Percentiles rank a stretch among this genome's conserved stretches.
Conservation (phyloP, 805 yeast species). For the Candida nonsorbophila region DNA sequence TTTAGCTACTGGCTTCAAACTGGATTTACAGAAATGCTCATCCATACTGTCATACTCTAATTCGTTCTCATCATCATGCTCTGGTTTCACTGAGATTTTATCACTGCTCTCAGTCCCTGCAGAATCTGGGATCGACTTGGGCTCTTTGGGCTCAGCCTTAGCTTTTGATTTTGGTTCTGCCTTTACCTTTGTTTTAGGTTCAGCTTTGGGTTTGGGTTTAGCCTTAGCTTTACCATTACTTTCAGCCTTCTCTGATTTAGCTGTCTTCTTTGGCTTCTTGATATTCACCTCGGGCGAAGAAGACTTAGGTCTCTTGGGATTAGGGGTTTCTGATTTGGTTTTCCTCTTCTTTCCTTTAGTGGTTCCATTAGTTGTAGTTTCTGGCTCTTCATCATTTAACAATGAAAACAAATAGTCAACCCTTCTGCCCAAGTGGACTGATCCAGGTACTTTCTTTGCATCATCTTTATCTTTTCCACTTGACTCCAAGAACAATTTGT, state of each 20-base stretch:
- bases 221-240: slow-evolving; percentile 5
- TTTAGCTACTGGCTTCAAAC: slow-evolving; percentile 60
- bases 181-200: slow-evolving; percentile 6
- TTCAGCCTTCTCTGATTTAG: slow-evolving; percentile 2
- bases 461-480: slow-evolving; percentile 11
- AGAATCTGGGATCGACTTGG: neutral
- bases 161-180: slow-evolving; percentile 6
- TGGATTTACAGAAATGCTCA: slow-evolving; percentile 58
- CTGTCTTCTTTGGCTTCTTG: slow-evolving; percentile 1
- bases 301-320: slow-evolving; percentile 2
- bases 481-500: slow-evolving; percentile 69
- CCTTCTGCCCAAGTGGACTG: slow-evolving; percentile 89
- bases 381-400: slow-evolving; percentile 51
- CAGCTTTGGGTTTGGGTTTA: slow-evolving; percentile 9
- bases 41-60: slow-evolving; percentile 76
- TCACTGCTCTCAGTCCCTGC: slow-evolving; percentile 1
- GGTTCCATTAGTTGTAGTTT: slow-evolving; percentile 13
- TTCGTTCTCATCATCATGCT: slow-evolving; percentile 21
- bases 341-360: slow-evolving; percentile 13
- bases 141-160: slow-evolving; percentile 2
- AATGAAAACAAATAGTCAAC: slow-evolving; percentile 79
- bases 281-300: neutral
- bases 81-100: slow-evolving; percentile 2
- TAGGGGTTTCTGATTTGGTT: slow-evolving; percentile 6
- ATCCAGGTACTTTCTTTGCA: slow-evolving; percentile 74